phyloP scores from a whole-genome alignment of 2,329 filamentous ascomycete genomes.

The Pseudogymnoascus sp. region DNA sequence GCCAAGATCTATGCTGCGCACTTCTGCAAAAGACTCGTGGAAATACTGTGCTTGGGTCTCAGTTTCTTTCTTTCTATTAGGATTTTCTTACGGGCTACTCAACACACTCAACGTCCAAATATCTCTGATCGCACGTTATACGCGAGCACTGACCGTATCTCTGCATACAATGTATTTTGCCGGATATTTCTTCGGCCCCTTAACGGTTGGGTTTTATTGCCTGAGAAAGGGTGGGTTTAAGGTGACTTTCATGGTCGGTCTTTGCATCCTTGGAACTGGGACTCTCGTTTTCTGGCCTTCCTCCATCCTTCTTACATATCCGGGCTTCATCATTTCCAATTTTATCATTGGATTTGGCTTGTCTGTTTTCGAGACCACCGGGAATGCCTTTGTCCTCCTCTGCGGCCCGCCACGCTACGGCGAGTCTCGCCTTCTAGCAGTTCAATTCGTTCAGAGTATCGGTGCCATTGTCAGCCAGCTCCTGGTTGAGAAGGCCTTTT shows the following conservation, averaged over 20 bases:
- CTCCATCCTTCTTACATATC: conserved; percentile 64
- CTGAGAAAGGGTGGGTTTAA: conserved; percentile 67
- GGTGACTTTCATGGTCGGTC: conserved; percentile 65
- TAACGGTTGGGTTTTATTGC: conserved; percentile 61
- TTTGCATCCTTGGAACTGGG: conserved; percentile 64
- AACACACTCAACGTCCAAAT: conserved; percentile 73
- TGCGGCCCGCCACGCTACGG: conserved; percentile 68
- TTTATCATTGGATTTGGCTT: conserved; percentile 72
- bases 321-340: conserved; percentile 67
- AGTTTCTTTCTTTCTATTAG: conserved; percentile 77
- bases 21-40: conserved; percentile 54
- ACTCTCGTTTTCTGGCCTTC: conserved; percentile 80
- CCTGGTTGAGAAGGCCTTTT: conserved; percentile 68
- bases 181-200: conserved; percentile 59
- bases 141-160: conserved; percentile 55
- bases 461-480: conserved; percentile 66
- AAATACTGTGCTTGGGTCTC: conserved; percentile 67
- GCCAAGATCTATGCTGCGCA: conserved; percentile 62
- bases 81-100: conserved; percentile 77
- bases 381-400: conserved; percentile 64
- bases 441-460: conserved; percentile 67
- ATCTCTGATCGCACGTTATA: conserved; percentile 50
- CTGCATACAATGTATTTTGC: conserved; percentile 66
- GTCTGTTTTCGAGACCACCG: conserved; percentile 68
- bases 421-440: conserved; percentile 66